phyloP scores from a whole-genome alignment of 768 basidiomycete species.

The Lactarius psammicola region DNA sequence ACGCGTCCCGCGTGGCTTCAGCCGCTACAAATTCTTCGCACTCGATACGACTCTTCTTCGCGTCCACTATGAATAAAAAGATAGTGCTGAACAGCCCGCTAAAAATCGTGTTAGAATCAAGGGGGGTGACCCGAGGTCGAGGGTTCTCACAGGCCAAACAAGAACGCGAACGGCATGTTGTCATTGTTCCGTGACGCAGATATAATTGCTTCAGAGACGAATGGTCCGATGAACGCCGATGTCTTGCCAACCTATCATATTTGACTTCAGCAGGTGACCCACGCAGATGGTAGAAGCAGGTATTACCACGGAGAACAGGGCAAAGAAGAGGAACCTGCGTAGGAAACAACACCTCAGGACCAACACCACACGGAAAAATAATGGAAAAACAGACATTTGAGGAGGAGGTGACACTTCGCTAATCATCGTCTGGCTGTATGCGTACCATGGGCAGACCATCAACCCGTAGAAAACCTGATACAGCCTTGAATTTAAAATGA shows the following conservation, averaged over 20 bases:
- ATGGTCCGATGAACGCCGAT: constrained; percentile 72
- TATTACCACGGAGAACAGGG: constrained; percentile 65
- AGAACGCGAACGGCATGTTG: constrained; percentile 74
- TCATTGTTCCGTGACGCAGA: constrained; percentile 64
- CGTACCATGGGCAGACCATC: constrained; percentile 78
- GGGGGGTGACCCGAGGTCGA: constrained; percentile 3
- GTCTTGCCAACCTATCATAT: constrained; percentile 62
- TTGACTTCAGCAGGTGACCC: neutral
- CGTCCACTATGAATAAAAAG: too few relatives aligned
- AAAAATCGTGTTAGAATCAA: constrained; percentile 8
- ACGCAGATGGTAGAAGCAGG: neutral
- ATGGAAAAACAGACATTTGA: constrained; percentile 53
- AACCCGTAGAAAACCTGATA: constrained; percentile 72
- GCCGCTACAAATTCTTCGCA: too few relatives aligned
- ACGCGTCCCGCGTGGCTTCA: too few relatives aligned
- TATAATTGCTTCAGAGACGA: constrained; percentile 74
- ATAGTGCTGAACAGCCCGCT: constrained; percentile 56
- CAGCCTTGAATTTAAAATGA: constrained; percentile 42
- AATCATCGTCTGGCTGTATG: constrained; percentile 82
- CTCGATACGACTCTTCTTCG: too few relatives aligned
- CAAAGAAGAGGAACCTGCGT: constrained; percentile 66
- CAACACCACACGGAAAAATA: neutral
- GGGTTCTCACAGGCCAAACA: constrained; percentile 58
- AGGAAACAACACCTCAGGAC: neutral
- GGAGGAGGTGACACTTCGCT: constrained; percentile 71